Evolutionary conservation across 1,284 basidiomycete genomes (phyloP).

Genomic region (Stygiomarasmius scandens): DNA sequence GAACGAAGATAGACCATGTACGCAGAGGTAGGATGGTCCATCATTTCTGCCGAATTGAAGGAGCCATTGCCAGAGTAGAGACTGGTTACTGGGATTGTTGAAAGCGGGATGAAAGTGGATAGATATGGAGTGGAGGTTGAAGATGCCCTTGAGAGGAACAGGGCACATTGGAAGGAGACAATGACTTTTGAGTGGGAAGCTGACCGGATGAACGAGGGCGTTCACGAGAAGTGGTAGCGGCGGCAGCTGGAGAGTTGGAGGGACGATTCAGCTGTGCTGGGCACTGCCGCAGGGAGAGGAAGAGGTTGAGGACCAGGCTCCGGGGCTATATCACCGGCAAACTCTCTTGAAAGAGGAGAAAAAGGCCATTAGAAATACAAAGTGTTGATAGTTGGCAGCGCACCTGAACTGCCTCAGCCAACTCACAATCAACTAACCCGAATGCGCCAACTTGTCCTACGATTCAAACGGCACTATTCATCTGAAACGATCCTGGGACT

Average conservation of each 20-base stretch:
- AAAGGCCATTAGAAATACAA: too few relatives aligned
- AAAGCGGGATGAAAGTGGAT: constrained; percentile 16
- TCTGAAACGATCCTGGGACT: too few relatives aligned
- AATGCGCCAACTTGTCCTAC: too few relatives aligned
- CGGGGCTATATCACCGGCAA: too few relatives aligned
- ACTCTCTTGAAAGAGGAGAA: too few relatives aligned
- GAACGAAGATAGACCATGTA: constrained; percentile 61
- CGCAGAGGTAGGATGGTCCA: constrained; percentile 56
- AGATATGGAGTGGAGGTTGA: constrained; percentile 19
- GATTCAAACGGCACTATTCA: too few relatives aligned
- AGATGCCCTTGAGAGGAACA: constrained; percentile 5
- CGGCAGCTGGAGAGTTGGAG: background rate
- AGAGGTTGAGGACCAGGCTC: too few relatives aligned
- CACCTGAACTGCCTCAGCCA: too few relatives aligned
- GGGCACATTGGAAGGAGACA: background rate
- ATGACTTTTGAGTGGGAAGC: background rate
- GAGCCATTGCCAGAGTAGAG: too few relatives aligned
- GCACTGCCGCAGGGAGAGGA: too few relatives aligned
- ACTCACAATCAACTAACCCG: too few relatives aligned
- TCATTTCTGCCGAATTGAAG: constrained; percentile 39
- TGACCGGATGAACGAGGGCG: background rate
- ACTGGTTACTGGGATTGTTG: constrained; percentile 27
- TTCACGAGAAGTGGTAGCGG: background rate
- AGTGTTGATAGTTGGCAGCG: too few relatives aligned
- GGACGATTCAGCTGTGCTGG: background rate